A percentile compares a stretch with the other conserved stretches of the same genome.
Conservation (phyloP, 106 monocot species). For the Allium cepa region DNA sequence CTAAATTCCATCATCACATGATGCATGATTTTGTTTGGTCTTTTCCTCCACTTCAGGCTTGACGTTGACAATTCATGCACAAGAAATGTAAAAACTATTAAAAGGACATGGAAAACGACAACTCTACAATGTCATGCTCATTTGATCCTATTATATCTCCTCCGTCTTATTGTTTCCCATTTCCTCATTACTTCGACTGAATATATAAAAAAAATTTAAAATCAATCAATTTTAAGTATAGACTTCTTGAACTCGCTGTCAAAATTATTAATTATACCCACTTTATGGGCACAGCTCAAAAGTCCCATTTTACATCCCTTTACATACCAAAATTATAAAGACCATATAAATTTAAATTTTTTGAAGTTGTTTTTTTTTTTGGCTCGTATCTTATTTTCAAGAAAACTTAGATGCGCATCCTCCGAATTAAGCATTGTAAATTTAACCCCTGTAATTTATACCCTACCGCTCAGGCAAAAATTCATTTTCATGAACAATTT, state of each 20-base stretch:
- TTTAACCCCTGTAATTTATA: too few relatives aligned
- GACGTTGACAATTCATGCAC: constrained; percentile 2
- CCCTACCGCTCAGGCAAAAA: too few relatives aligned
- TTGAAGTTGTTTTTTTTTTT: too few relatives aligned
- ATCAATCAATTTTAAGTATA: too few relatives aligned
- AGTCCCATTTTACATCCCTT: neutral
- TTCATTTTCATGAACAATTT: too few relatives aligned
- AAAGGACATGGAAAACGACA: neutral
- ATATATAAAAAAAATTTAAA: neutral
- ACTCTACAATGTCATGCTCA: neutral
- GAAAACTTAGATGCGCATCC: too few relatives aligned
- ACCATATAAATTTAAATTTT: too few relatives aligned
- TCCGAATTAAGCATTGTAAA: too few relatives aligned
- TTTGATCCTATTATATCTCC: neutral
- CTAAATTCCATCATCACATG: constrained; percentile 5
- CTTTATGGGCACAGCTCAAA: neutral
- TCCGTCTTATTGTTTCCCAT: neutral
- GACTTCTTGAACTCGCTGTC: too few relatives aligned
- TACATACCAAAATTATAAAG: too few relatives aligned
- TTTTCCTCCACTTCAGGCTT: neutral
- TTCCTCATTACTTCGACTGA: neutral
- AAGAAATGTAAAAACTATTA: neutral
- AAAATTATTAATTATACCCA: too few relatives aligned
- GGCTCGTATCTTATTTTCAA: too few relatives aligned
- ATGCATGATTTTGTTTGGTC: constrained; percentile 1